A percentile compares a stretch with the other conserved stretches of the same genome.
These are phyloP conservation scores for Monilinia laxa DNA, from an alignment of 2,329 filamentous ascomycete genomes.

Conservation along the genomic window DNA sequence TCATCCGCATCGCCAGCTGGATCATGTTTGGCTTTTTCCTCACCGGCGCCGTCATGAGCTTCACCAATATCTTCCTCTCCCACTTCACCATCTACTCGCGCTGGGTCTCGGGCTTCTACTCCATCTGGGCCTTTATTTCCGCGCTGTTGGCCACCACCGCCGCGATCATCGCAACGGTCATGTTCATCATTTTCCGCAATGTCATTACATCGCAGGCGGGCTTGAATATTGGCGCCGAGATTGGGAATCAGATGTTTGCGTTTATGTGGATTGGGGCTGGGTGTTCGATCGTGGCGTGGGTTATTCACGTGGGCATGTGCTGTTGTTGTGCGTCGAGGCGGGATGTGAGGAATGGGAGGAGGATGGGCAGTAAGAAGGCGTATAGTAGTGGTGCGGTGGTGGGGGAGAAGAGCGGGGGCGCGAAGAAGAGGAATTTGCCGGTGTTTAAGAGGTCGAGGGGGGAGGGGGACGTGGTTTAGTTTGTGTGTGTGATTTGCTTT, in stretches of 20 bases:
- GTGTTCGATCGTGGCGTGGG: conserved; percentile 65
- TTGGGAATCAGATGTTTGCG: conserved; percentile 74
- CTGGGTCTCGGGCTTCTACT: conserved; percentile 64
- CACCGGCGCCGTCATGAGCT: conserved; percentile 65
- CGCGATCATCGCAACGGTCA: conserved; percentile 74
- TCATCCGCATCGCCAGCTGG: conserved; percentile 72
- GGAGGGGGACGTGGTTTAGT: conserved; percentile 28
- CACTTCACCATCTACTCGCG: conserved; percentile 44
- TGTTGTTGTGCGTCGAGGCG: conserved; percentile 62
- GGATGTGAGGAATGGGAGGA: conserved; percentile 39
- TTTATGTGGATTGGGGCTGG: conserved; percentile 86
- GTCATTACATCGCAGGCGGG: conserved; percentile 69
- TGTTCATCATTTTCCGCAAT: conserved; percentile 78
- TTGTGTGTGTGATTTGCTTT: no score
- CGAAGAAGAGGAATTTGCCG: conserved; percentile 25
- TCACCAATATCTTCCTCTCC: conserved; percentile 69
- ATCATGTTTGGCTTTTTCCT: conserved; percentile 92
- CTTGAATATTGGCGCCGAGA: conserved; percentile 69
- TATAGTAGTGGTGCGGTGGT: conserved; percentile 33
- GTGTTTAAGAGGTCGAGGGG: conserved; percentile 27
- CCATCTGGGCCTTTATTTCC: conserved; percentile 65
- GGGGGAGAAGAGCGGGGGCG: conserved; percentile 22
- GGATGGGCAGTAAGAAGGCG: conserved; percentile 35
- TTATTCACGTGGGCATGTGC: conserved; percentile 72
- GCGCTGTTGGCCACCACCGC: conserved; percentile 68